A percentile compares a stretch with the other conserved stretches of the same genome.
These are phyloP conservation scores for Penicillium chermesinum DNA, from an alignment of 495 filamentous ascomycete species.

Conservation along the genomic window DNA sequence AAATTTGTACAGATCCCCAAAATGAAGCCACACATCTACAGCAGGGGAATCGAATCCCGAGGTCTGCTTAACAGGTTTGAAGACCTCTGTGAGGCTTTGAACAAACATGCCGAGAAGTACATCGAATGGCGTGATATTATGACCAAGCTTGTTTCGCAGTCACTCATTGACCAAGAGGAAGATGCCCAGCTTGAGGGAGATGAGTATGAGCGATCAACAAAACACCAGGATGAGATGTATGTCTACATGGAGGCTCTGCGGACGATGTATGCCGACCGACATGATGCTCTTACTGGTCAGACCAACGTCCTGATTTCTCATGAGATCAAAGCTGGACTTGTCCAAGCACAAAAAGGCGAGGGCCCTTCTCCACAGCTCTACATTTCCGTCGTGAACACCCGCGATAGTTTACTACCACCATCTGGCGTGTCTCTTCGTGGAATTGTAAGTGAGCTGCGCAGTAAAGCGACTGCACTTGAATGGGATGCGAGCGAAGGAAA, in stretches of 20 bases:
- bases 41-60: constrained; percentile 59
- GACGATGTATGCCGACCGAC: constrained; percentile 70
- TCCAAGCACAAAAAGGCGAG: constrained; percentile 53
- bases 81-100: constrained; percentile 50
- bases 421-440: constrained; percentile 60
- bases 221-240: constrained; percentile 78
- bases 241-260: constrained; percentile 75
- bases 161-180: constrained; percentile 78
- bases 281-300: constrained; percentile 68
- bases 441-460: constrained; percentile 63
- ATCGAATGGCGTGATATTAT: constrained; percentile 68
- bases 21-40: constrained; percentile 44
- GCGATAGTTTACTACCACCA: constrained; percentile 53
- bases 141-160: constrained; percentile 61
- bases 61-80: constrained; percentile 52
- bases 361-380: constrained; percentile 70
- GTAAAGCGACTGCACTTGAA: constrained; percentile 56
- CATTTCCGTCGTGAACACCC: constrained; percentile 53
- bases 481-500: constrained; percentile 56
- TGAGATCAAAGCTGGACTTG: constrained; percentile 57
- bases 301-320: constrained; percentile 74
- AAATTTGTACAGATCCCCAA: constrained; percentile 61
- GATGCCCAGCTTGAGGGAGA: constrained; percentile 70
- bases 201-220: constrained; percentile 83
- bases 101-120: constrained; percentile 63